These are phyloP conservation scores for Podosphaera xanthii DNA, from an alignment of 2,329 filamentous ascomycete species.

Conservation along the genomic window DNA sequence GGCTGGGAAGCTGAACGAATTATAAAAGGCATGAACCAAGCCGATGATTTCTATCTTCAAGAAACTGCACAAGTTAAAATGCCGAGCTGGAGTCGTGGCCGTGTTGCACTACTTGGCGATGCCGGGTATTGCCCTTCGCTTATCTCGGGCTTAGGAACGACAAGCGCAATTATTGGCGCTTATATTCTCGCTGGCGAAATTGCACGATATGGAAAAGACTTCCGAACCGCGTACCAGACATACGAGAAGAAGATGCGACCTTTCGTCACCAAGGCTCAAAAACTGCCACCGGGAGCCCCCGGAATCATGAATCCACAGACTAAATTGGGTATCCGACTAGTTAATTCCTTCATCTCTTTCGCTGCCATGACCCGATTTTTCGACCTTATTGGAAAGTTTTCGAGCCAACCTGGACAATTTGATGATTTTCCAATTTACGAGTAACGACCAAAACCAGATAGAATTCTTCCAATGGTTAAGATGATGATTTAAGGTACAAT, in stretches of 20 bases:
- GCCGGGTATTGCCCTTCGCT: conserved; percentile 31
- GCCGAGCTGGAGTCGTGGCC: conserved; percentile 21
- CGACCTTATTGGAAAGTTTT: conserved; percentile 3
- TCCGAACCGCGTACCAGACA: conserved; percentile 18
- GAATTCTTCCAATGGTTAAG: too few species aligned
- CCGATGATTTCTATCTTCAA: conserved; percentile 24
- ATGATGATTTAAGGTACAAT: too few species aligned
- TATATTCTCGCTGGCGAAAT: conserved; percentile 35
- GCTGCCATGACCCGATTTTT: conserved; percentile 1
- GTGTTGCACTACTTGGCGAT: conserved; percentile 30
- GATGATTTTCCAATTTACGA: neutral
- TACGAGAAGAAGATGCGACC: conserved; percentile 25
- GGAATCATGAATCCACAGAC: conserved; percentile 6
- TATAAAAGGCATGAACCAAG: conserved; percentile 19
- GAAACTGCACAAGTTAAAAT: conserved; percentile 23
- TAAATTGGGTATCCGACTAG: conserved; percentile 4
- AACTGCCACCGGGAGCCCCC: conserved; percentile 7
- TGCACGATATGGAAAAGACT: conserved; percentile 4
- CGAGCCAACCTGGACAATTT: neutral
- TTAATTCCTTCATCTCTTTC: conserved; percentile 2
- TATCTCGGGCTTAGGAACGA: conserved; percentile 28
- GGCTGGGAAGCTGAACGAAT: conserved; percentile 24
- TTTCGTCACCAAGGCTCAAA: conserved; percentile 22
- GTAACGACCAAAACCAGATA: neutral
- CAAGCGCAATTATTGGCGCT: conserved; percentile 24